Conservation (phyloP, 192 early-diverging fungal genomes). For the Linnemannia exigua region DNA sequence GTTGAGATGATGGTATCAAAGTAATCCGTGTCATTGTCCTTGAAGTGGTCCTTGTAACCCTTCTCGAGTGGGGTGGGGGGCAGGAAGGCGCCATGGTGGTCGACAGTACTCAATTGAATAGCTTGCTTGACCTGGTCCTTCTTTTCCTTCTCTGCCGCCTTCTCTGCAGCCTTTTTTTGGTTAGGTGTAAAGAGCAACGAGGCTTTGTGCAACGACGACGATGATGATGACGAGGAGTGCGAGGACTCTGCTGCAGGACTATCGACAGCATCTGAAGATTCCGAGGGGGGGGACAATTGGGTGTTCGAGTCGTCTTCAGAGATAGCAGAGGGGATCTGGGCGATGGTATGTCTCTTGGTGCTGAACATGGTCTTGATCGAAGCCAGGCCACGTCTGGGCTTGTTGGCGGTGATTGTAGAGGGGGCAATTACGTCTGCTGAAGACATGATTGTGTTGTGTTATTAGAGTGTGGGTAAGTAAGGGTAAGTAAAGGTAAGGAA, state of each 20-base stretch:
- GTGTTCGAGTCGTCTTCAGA: conserved; percentile 8
- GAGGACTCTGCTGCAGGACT: conserved; percentile 3
- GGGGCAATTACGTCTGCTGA: conserved; percentile 30
- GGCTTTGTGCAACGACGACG: neutral
- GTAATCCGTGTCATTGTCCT: conserved; percentile 41
- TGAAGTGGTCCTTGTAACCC: conserved; percentile 44
- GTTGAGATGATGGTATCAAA: conserved; percentile 48
- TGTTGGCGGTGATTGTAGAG: neutral
- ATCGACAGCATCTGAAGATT: neutral
- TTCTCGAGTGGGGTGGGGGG: conserved; percentile 36
- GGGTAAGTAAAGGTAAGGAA: too few relatives aligned
- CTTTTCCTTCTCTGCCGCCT: conserved; percentile 41
- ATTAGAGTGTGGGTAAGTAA: neutral
- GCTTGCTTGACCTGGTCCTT: conserved; percentile 47
- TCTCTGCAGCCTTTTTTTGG: conserved; percentile 31
- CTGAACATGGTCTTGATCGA: conserved; percentile 54
- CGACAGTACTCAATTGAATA: conserved; percentile 33
- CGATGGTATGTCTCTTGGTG: conserved; percentile 38
- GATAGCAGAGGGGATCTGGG: conserved; percentile 28
- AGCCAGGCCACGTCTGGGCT: conserved; percentile 44
- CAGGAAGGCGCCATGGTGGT: conserved; percentile 39
- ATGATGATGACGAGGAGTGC: neutral
- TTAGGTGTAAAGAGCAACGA: conserved; percentile 23
- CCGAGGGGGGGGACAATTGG: neutral
- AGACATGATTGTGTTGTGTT: conserved; percentile 24